Evolutionary conservation across 2,329 filamentous ascomycete genomes (phyloP).

Genomic region (Neonectria sp.): DNA sequence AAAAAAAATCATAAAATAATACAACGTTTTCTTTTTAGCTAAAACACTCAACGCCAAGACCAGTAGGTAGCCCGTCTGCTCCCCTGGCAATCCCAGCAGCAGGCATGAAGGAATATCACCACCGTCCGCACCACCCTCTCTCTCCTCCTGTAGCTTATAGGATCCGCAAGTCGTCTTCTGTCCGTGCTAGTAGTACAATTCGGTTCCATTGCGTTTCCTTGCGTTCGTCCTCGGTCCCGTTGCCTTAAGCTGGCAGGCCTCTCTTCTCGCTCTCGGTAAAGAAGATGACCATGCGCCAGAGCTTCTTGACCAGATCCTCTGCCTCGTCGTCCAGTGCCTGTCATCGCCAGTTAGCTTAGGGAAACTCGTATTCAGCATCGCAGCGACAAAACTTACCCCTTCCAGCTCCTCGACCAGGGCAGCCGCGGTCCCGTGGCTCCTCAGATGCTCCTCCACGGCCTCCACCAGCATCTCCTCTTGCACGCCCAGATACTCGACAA

Average conservation of each 20-base stretch:
- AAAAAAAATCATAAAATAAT: neutral
- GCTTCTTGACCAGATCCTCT: slow-evolving; percentile 93
- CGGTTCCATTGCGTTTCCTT: slow-evolving; percentile 9
- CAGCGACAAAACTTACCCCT: slow-evolving; percentile 71
- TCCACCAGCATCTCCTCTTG: slow-evolving; percentile 97
- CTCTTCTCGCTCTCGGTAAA: slow-evolving; percentile 95
- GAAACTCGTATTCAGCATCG: neutral
- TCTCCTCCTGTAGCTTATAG: slow-evolving; percentile 15
- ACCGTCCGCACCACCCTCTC: slow-evolving; percentile 26
- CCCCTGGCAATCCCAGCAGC: slow-evolving; percentile 11
- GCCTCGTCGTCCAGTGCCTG: slow-evolving; percentile 95
- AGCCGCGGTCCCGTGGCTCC: slow-evolving; percentile 80
- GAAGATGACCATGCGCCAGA: slow-evolving; percentile 99
- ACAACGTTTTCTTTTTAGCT: slow-evolving; percentile 17
- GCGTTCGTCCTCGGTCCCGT: neutral
- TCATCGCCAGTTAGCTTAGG: slow-evolving; percentile 33
- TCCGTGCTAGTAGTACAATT: slow-evolving; percentile 38
- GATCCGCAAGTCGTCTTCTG: neutral
- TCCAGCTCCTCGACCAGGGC: slow-evolving; percentile 88
- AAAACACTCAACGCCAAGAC: slow-evolving; percentile 16
- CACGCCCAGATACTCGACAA: slow-evolving; percentile 95
- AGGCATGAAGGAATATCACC: slow-evolving; percentile 16
- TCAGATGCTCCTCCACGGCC: slow-evolving; percentile 89
- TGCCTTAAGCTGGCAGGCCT: slow-evolving; percentile 78
- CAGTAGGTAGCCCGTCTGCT: slow-evolving; percentile 4